Percentiles rank a stretch among this genome's conserved stretches.
Evolutionary conservation across 441 rosid species (phyloP).

Genomic region (Flueggea neowawraea): DNA sequence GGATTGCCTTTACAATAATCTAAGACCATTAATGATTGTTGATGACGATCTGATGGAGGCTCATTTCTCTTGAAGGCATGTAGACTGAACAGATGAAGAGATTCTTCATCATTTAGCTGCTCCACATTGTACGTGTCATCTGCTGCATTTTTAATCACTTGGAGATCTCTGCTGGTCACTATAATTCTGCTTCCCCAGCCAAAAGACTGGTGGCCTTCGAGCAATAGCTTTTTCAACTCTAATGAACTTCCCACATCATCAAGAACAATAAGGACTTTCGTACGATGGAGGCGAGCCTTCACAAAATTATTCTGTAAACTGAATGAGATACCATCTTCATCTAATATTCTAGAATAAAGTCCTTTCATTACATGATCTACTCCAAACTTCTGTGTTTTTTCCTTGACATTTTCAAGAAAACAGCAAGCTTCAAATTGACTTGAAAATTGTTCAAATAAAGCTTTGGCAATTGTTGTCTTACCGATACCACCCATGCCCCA

Average conservation of each 20-base stretch:
- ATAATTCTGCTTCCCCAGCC: conserved; percentile 8
- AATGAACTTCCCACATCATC: not conserved
- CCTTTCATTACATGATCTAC: too few species aligned
- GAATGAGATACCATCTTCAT: too few species aligned
- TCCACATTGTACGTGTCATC: not conserved
- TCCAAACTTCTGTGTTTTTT: too few species aligned
- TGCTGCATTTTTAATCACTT: not conserved
- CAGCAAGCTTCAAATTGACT: too few species aligned
- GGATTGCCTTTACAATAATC: conserved; percentile 12
- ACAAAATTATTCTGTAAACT: not conserved
- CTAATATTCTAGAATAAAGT: too few species aligned
- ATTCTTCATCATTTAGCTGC: not conserved
- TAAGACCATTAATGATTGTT: conserved; percentile 5
- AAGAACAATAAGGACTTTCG: not conserved
- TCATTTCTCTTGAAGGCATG: conserved; percentile 4
- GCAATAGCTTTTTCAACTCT: not conserved
- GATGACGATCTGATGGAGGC: not conserved
- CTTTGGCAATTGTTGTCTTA: too few species aligned
- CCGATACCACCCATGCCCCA: too few species aligned
- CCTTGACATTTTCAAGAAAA: too few species aligned
- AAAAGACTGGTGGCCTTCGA: not conserved
- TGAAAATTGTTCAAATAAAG: too few species aligned
- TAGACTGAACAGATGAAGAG: conserved; percentile 6
- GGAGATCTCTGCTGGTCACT: conserved; percentile 5
- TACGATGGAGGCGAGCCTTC: not conserved